Conservation (phyloP, 441 rosid species). For the California macrophylla region DNA sequence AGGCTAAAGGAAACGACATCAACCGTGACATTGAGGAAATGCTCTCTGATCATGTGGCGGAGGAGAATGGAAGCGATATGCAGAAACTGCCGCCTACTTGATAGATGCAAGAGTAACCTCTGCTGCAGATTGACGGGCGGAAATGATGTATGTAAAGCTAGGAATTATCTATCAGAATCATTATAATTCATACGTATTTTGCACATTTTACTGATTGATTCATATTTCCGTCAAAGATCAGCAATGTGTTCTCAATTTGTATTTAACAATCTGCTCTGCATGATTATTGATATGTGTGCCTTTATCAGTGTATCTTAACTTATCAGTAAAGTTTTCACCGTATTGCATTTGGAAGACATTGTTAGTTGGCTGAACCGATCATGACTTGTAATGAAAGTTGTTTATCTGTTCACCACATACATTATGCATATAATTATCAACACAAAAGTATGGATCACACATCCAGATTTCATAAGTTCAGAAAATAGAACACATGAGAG, state of each 20-base stretch:
- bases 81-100: background rate
- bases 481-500: background rate
- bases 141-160: background rate
- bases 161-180: background rate
- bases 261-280: too few relatives aligned
- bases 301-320: too few relatives aligned
- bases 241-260: too few relatives aligned
- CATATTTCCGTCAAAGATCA: too few relatives aligned
- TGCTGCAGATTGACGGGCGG: background rate
- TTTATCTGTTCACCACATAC: background rate
- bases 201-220: too few relatives aligned
- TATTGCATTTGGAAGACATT: too few relatives aligned
- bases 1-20: conserved; percentile 46
- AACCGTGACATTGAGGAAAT: conserved; percentile 34
- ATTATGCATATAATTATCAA: background rate
- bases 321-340: too few relatives aligned
- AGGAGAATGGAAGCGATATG: background rate
- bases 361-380: too few relatives aligned
- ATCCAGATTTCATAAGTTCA: background rate
- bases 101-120: background rate
- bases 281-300: too few relatives aligned
- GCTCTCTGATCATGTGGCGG: conserved; percentile 11
- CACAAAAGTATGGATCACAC: background rate
- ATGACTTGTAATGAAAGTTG: background rate
- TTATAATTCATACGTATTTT: too few relatives aligned